A percentile compares a stretch with the other conserved stretches of the same genome.
Conservation (phyloP, 2,329 filamentous ascomycete genomes). For the Paramyrothecium roridum region DNA sequence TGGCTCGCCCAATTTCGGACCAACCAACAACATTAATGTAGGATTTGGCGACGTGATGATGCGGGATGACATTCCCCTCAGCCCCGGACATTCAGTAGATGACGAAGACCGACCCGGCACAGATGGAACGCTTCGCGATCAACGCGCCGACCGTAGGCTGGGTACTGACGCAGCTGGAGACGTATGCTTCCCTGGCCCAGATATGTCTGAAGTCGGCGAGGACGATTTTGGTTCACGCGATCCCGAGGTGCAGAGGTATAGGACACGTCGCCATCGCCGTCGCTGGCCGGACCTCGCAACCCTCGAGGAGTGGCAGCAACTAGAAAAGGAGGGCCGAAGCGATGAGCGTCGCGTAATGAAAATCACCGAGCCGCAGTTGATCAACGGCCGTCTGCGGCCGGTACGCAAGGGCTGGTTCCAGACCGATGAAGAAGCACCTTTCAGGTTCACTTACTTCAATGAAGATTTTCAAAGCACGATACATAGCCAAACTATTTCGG, state of each 20-base stretch:
- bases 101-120: conserved; percentile 28
- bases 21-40: conserved; percentile 47
- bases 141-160: conserved; percentile 32
- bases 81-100: conserved; percentile 21
- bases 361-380: conserved; percentile 88
- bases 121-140: conserved; percentile 18
- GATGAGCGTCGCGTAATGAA: conserved; percentile 84
- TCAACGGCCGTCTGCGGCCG: conserved; percentile 84
- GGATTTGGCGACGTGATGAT: conserved; percentile 70
- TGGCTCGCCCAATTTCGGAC: conserved; percentile 53
- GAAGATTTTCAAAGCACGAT: conserved; percentile 95
- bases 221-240: conserved; percentile 61
- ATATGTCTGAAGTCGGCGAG: conserved; percentile 73
- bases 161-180: conserved; percentile 72
- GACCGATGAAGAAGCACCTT: conserved; percentile 84
- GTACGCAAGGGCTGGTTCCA: conserved; percentile 79
- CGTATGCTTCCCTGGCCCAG: conserved; percentile 81
- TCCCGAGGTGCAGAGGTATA: conserved; percentile 27
- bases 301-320: conserved; percentile 83
- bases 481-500: conserved; percentile 92
- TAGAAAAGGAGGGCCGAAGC: conserved; percentile 81
- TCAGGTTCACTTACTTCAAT: conserved; percentile 98
- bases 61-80: conserved; percentile 56
- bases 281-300: conserved; percentile 85
- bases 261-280: conserved; percentile 57